A percentile compares a stretch with the other conserved stretches of the same genome.
Evolutionary conservation across 768 basidiomycete genomes (phyloP).

Genomic region (Brasilioporus rufonigricans): DNA sequence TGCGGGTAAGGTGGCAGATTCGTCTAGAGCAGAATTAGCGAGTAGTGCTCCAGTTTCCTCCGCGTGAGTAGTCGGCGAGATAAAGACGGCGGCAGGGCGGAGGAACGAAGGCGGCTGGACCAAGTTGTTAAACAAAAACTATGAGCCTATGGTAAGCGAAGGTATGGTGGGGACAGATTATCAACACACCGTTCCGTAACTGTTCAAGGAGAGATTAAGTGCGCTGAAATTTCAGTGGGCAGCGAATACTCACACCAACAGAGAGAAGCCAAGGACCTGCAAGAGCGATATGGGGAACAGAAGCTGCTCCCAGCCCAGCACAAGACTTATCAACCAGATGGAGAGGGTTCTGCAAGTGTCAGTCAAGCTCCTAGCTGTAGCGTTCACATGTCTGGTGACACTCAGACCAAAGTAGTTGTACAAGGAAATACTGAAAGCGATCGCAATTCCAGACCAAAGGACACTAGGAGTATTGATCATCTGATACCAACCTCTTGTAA

Average conservation of each 20-base stretch:
- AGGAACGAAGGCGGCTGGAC: slow-evolving; percentile 63
- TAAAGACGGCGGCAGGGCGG: slow-evolving; percentile 38
- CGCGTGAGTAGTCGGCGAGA: slow-evolving; percentile 37
- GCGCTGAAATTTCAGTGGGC: background rate
- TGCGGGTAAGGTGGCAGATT: slow-evolving; percentile 79
- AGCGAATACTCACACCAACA: slow-evolving; percentile 74
- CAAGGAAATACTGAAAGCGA: slow-evolving; percentile 71
- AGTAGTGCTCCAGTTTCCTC: slow-evolving; percentile 60
- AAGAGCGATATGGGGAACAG: slow-evolving; percentile 78
- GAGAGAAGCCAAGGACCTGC: slow-evolving; percentile 80
- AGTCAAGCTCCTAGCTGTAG: slow-evolving; percentile 86
- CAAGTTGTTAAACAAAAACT: slow-evolving; percentile 92
- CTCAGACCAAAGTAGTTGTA: slow-evolving; percentile 92
- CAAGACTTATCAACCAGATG: slow-evolving; percentile 94
- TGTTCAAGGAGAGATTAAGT: slow-evolving; percentile 29
- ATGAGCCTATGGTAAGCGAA: slow-evolving; percentile 11
- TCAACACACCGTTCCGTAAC: slow-evolving; percentile 77
- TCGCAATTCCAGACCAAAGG: slow-evolving; percentile 63
- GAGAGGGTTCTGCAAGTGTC: slow-evolving; percentile 93
- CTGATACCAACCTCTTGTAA: slow-evolving; percentile 86
- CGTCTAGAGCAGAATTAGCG: slow-evolving; percentile 50
- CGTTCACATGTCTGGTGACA: slow-evolving; percentile 90
- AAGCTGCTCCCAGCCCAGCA: slow-evolving; percentile 87
- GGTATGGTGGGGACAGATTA: slow-evolving; percentile 4
- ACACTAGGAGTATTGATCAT: slow-evolving; percentile 78